These are phyloP conservation scores for Darksidea phi DNA, from an alignment of 495 filamentous ascomycete genomes.

Conservation along the genomic window DNA sequence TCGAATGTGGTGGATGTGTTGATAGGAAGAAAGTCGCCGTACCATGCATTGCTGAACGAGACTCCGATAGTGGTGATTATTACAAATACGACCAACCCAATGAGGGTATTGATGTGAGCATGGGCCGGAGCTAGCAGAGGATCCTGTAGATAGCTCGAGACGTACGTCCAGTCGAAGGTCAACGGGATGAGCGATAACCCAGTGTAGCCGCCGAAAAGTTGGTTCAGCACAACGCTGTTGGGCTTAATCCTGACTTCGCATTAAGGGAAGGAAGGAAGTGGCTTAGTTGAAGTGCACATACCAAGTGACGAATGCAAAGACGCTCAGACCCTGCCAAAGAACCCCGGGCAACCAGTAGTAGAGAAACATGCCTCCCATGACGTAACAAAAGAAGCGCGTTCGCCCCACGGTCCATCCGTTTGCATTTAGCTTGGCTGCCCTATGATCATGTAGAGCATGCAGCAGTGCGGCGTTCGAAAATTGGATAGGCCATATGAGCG, in stretches of 20 bases:
- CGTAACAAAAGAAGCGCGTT: conserved; percentile 64
- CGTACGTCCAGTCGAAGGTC: conserved; percentile 69
- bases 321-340: conserved; percentile 29
- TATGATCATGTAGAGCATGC: conserved; percentile 68
- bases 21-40: conserved; percentile 30
- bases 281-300: background rate
- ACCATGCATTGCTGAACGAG: conserved; percentile 27
- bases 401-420: conserved; percentile 66
- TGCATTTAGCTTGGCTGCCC: conserved; percentile 56
- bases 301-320: conserved; percentile 33
- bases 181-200: conserved; percentile 62
- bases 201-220: conserved; percentile 61
- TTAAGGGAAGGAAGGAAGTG: background rate
- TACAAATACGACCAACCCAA: conserved; percentile 49
- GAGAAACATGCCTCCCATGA: conserved; percentile 56
- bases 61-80: conserved; percentile 33
- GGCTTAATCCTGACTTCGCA: conserved; percentile 48
- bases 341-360: conserved; percentile 58
- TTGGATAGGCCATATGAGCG: conserved; percentile 74
- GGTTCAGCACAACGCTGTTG: conserved; percentile 51
- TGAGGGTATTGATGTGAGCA: conserved; percentile 58
- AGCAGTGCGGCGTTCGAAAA: conserved; percentile 66
- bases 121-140: conserved; percentile 70
- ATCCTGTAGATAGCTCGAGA: conserved; percentile 63
- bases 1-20: conserved; percentile 46